These are phyloP conservation scores for Polygonum aviculare DNA, from an alignment of 148 eudicot species.

Conservation along the genomic window DNA sequence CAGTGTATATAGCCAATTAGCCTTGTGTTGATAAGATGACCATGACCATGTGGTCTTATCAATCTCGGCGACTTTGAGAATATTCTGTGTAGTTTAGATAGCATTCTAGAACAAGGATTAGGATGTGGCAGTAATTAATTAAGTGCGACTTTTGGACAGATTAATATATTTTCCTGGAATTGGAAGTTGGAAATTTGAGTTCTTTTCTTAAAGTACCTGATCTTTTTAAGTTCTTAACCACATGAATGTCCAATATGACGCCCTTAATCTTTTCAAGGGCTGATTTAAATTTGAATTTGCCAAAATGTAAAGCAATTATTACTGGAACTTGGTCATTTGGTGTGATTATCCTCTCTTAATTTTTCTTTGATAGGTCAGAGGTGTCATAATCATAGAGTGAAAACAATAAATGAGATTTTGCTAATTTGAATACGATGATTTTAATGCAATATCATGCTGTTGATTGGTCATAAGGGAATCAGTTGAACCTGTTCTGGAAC, in stretches of 20 bases:
- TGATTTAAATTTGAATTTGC: neutral
- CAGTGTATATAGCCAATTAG: neutral
- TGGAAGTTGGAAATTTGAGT: neutral
- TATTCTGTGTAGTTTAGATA: neutral
- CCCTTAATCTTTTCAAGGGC: neutral
- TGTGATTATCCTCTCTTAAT: neutral
- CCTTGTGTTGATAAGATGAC: neutral
- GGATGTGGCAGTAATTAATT: neutral
- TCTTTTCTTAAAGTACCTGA: neutral
- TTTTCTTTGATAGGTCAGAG: neutral
- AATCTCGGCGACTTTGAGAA: neutral
- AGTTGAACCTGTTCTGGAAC: no score
- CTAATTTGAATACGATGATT: no score
- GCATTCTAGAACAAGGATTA: neutral
- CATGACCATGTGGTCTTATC: neutral
- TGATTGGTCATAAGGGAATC: no score
- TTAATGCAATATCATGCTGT: no score
- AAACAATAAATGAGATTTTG: neutral
- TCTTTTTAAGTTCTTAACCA: neutral
- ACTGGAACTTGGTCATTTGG: neutral
- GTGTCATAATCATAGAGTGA: neutral
- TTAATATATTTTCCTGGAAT: neutral
- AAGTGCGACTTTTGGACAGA: neutral
- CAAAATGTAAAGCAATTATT: neutral
- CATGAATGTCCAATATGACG: neutral